These are phyloP conservation scores for Corynespora cassiicola DNA, from an alignment of 2,329 filamentous ascomycete genomes.

Conservation along the genomic window DNA sequence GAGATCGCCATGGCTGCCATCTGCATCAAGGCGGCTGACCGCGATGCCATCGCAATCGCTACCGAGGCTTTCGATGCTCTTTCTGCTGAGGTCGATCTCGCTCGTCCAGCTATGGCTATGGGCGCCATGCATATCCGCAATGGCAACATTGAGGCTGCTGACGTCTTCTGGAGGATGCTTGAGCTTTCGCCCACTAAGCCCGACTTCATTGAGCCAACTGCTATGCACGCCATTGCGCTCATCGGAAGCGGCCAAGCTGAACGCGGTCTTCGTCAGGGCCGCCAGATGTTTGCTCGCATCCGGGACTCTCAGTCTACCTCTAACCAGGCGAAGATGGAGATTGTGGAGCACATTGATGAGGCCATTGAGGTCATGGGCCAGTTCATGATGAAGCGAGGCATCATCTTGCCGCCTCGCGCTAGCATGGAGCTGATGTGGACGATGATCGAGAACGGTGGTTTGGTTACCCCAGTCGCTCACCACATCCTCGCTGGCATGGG, in stretches of 20 bases:
- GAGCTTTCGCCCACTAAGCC: conserved; percentile 65
- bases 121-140: conserved; percentile 85
- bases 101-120: conserved; percentile 75
- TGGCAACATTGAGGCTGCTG: conserved; percentile 78
- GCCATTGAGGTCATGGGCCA: conserved; percentile 73
- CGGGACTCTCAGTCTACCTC: conserved; percentile 64
- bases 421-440: conserved; percentile 67
- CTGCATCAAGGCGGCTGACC: conserved; percentile 80
- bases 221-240: conserved; percentile 89
- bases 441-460: conserved; percentile 70
- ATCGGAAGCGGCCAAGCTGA: conserved; percentile 84
- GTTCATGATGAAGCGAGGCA: conserved; percentile 61
- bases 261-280: conserved; percentile 80
- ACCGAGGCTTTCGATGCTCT: conserved; percentile 61
- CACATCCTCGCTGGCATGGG: conserved; percentile 67
- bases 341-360: conserved; percentile 85
- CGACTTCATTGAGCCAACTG: conserved; percentile 82
- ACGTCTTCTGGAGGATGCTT: conserved; percentile 81
- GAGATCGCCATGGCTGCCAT: conserved; percentile 73
- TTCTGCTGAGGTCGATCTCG: conserved; percentile 51
- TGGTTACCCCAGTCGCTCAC: conserved; percentile 65
- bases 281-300: conserved; percentile 87
- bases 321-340: conserved; percentile 57
- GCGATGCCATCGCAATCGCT: conserved; percentile 73
- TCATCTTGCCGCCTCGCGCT: conserved; percentile 60